These are phyloP conservation scores for Helminthosporium solani DNA, from an alignment of 2,329 filamentous ascomycete genomes.

Conservation along the genomic window DNA sequence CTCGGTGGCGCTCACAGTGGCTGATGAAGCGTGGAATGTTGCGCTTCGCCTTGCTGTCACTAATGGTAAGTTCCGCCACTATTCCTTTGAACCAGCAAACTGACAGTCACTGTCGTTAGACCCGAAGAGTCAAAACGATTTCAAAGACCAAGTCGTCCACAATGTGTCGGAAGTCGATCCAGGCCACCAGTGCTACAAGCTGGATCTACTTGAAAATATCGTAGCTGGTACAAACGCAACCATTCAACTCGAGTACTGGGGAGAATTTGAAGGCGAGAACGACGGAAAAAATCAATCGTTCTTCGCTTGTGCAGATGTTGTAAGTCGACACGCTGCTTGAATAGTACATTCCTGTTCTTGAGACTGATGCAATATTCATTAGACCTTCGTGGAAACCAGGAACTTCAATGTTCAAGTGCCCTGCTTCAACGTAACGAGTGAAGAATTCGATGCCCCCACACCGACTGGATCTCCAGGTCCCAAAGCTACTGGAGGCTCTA, in stretches of 20 bases:
- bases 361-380: not conserved
- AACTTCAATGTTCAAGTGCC: constrained; percentile 46
- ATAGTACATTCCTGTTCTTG: not conserved
- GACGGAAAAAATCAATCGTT: constrained; percentile 44
- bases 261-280: constrained; percentile 44
- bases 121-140: constrained; percentile 44
- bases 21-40: constrained; percentile 58
- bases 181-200: constrained; percentile 49
- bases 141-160: constrained; percentile 37
- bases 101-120: not conserved
- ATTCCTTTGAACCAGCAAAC: too few species aligned
- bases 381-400: constrained; percentile 43
- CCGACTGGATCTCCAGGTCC: constrained; percentile 17
- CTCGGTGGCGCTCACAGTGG: constrained; percentile 56
- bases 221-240: constrained; percentile 47
- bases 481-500: constrained; percentile 21
- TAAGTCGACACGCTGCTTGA: constrained; percentile 7
- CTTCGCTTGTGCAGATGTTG: constrained; percentile 52
- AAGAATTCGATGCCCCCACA: constrained; percentile 34
- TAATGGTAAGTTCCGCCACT: constrained; percentile 43
- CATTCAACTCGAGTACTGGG: constrained; percentile 48
- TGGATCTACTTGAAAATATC: constrained; percentile 37
- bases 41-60: constrained; percentile 57
- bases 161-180: constrained; percentile 44
- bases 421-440: constrained; percentile 50